phyloP scores from a whole-genome alignment of 2,329 filamentous ascomycete genomes.

The Calonectria pseudoturangicola region DNA sequence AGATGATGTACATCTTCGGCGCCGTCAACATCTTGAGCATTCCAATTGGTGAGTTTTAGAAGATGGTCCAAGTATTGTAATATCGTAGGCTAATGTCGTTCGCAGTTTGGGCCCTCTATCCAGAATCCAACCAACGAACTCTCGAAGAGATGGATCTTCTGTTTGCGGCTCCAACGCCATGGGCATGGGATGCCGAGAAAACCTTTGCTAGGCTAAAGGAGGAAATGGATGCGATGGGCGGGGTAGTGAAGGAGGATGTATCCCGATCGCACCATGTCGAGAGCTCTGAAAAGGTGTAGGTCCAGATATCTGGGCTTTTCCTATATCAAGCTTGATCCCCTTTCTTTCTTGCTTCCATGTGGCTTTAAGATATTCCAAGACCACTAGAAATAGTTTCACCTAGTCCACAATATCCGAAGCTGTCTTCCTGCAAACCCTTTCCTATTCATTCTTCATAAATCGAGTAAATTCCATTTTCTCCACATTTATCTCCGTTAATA shows the following conservation, averaged over 20 bases:
- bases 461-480: too few relatives aligned
- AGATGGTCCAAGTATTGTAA: neutral
- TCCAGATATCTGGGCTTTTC: too few relatives aligned
- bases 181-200: slow-evolving; percentile 6
- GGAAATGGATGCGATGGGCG: neutral
- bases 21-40: neutral
- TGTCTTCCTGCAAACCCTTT: too few relatives aligned
- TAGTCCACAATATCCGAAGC: too few relatives aligned
- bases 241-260: neutral
- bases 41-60: neutral
- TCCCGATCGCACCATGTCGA: neutral
- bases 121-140: neutral
- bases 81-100: neutral
- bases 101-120: neutral
- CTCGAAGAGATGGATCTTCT: slow-evolving; percentile 10
- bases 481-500: too few relatives aligned
- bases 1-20: slow-evolving; percentile 9
- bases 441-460: too few relatives aligned
- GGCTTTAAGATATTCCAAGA: too few relatives aligned
- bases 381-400: too few relatives aligned
- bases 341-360: too few relatives aligned
- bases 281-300: neutral
- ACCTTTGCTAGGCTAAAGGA: neutral
- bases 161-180: neutral
- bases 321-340: too few relatives aligned